Conservation (phyloP, 352 stramenopile genomes). For the Globisporangium acanthophoron region DNA sequence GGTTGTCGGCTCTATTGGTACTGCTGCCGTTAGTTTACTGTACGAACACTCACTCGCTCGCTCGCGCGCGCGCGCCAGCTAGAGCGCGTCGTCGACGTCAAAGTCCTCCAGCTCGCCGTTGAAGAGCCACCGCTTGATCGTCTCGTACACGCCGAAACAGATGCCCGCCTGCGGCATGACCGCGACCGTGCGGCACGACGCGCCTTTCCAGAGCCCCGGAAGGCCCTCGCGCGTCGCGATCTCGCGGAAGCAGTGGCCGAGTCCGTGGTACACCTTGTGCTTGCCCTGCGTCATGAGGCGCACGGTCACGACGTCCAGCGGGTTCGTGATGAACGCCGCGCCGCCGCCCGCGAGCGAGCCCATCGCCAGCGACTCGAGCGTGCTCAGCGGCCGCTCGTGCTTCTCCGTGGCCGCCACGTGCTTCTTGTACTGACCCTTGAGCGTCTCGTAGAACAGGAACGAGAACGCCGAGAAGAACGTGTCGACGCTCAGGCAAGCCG, state of each 20-base stretch:
- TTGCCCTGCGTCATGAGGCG: slow-evolving; percentile 82
- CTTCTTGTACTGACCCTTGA: slow-evolving; percentile 46
- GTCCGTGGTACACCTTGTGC: slow-evolving; percentile 50
- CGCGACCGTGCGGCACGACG: slow-evolving; percentile 53
- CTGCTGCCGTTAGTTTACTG: slow-evolving; percentile 11
- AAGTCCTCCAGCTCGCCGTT: slow-evolving; percentile 64
- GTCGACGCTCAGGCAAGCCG: slow-evolving; percentile 73
- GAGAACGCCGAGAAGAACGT: slow-evolving; percentile 78
- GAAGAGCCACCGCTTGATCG: slow-evolving; percentile 68
- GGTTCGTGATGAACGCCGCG: slow-evolving; percentile 74
- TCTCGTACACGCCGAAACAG: slow-evolving; percentile 86
- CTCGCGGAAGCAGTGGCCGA: slow-evolving; percentile 54
- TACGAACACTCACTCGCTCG: background rate
- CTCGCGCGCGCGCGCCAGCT: background rate
- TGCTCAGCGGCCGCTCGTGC: slow-evolving; percentile 36
- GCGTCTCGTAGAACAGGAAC: slow-evolving; percentile 81
- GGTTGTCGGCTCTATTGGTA: slow-evolving; percentile 10
- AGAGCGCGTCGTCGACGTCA: slow-evolving; percentile 39
- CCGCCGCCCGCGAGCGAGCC: slow-evolving; percentile 54
- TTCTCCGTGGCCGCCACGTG: slow-evolving; percentile 22
- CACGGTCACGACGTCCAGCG: slow-evolving; percentile 73
- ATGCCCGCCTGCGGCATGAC: slow-evolving; percentile 79
- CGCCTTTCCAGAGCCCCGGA: slow-evolving; percentile 63
- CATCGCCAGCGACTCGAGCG: slow-evolving; percentile 46
- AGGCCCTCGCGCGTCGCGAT: slow-evolving; percentile 53